Evolutionary conservation across 2,329 filamentous ascomycete genomes (phyloP), one percentile per base, ranked within the genome.

Genomic region (Penicillium thymicola): DNA sequence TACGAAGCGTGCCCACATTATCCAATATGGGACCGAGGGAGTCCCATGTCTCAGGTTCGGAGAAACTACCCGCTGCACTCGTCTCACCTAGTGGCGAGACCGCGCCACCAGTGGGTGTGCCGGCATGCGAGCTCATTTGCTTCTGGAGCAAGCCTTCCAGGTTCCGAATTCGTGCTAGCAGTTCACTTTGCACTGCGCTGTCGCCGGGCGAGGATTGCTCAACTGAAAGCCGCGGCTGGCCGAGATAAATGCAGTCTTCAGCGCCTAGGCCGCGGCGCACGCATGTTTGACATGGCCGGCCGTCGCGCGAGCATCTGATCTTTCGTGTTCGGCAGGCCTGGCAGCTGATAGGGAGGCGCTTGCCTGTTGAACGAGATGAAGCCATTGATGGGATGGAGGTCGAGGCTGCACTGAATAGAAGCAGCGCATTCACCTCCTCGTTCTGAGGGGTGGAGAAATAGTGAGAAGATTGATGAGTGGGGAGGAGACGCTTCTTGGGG

Each of bases 261-360:
- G 69, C 67, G 6, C 70, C 70, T 21, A 75, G 61, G 8, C 74
- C 73, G 25, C 74, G 70, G 16, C 71, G 68, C 10, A 74, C 65
- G 62, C 74, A 76, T 4, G 73, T 75, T 40, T 75, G 68, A 43
- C 74, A 76, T 23, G 74, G 73, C 14, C 68, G 65, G n/a, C 67
- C 67, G 58, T 74, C 72, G 25, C 74, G 74, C 25, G 72, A 69
- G 57, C 74, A 76, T 27, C 70, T 67, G 41, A 76, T 76, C 52
- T 76, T 76, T 45, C 74, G 64, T 11, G 67, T 69, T 44, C 74
- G 70, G 58, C 74, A 76, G 37, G 75, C 73, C 56, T 76, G 73
- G 41, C 74, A 76, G 52, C 70, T 75, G 40, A 76, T 70, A 11
- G 74, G 74, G 25, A 75, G 65, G 10, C 73, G 69, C 54, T 72